These are phyloP conservation scores for Escallonia rubra DNA, from an alignment of 129 eudicot species.

Conservation along the genomic window DNA sequence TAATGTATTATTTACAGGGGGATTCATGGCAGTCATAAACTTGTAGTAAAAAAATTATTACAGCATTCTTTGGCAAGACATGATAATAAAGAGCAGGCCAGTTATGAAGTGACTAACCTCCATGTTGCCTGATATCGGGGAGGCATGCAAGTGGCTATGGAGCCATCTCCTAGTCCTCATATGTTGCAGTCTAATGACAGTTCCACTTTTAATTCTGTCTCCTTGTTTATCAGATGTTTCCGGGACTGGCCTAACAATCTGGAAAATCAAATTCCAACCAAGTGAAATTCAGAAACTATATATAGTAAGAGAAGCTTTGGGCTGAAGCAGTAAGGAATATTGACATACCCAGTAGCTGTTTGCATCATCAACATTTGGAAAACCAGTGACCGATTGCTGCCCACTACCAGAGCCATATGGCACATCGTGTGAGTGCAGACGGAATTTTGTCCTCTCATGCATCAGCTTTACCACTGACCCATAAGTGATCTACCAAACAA, in stretches of 20 bases:
- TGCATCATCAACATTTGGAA: constrained; percentile 84
- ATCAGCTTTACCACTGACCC: constrained; percentile 83
- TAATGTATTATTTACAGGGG: no score
- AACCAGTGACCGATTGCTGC: constrained; percentile 95
- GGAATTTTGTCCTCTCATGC: constrained; percentile 85
- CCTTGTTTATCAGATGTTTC: constrained; percentile 86
- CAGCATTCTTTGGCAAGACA: no score
- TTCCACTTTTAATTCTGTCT: constrained; percentile 71
- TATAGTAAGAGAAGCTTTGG: not conserved
- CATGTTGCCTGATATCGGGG: constrained; percentile 86
- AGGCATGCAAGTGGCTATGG: constrained; percentile 94
- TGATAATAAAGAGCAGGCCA: no score
- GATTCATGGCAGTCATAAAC: no score
- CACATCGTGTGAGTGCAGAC: constrained; percentile 96
- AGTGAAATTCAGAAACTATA: constrained; percentile 4
- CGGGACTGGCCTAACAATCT: constrained; percentile 66
- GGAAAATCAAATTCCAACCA: constrained; percentile 15
- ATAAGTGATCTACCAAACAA: constrained; percentile 60
- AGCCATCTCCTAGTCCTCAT: constrained; percentile 95
- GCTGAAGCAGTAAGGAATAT: not conserved
- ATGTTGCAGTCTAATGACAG: constrained; percentile 78
- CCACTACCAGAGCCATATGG: constrained; percentile 99
- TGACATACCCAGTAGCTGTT: constrained; percentile 95
- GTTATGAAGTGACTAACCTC: constrained; percentile 45
- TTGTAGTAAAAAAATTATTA: no score